Evolutionary conservation across 1,284 basidiomycete species (phyloP).

Genomic region (Laetiporus sulphureus): DNA sequence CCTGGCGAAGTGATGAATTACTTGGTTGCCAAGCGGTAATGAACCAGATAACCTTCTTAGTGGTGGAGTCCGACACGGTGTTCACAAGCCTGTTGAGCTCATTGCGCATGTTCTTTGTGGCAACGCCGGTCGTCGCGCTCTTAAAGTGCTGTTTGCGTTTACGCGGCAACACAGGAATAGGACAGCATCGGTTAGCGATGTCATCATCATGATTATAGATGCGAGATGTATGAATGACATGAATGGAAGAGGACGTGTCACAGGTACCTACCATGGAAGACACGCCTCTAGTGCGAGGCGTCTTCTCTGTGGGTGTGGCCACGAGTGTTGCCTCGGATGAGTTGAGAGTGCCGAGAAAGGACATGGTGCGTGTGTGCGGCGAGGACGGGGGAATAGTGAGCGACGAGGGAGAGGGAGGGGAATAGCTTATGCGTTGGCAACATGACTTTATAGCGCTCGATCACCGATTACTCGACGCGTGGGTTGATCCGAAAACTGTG

Average conservation of each 20-base stretch:
- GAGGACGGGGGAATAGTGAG: too few species aligned
- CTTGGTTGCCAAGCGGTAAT: too few species aligned
- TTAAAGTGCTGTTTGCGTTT: slow-evolving; percentile 77
- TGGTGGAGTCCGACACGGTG: slow-evolving; percentile 69
- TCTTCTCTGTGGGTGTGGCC: slow-evolving; percentile 12
- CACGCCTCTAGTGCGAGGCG: slow-evolving; percentile 25
- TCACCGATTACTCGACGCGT: too few species aligned
- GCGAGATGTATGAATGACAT: too few species aligned
- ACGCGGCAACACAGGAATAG: too few species aligned
- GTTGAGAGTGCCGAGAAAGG: not conserved
- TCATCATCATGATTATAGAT: not conserved
- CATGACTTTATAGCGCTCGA: too few species aligned
- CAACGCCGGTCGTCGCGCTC: slow-evolving; percentile 94
- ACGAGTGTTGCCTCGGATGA: slow-evolving; percentile 8
- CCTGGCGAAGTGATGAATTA: too few species aligned
- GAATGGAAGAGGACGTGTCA: too few species aligned
- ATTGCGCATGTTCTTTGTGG: slow-evolving; percentile 97
- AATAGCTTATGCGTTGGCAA: too few species aligned
- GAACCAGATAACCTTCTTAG: slow-evolving; percentile 93
- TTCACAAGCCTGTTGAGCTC: slow-evolving; percentile 92
- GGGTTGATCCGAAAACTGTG: too few species aligned
- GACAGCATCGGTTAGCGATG: not conserved
- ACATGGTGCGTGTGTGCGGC: not conserved
- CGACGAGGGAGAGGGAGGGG: too few species aligned
- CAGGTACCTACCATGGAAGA: slow-evolving; percentile 23